Evolutionary conservation across 768 basidiomycete species (phyloP), one percentile per base, ranked within the genome.

Genomic region (Chalciporus sphaerocephalus): DNA sequence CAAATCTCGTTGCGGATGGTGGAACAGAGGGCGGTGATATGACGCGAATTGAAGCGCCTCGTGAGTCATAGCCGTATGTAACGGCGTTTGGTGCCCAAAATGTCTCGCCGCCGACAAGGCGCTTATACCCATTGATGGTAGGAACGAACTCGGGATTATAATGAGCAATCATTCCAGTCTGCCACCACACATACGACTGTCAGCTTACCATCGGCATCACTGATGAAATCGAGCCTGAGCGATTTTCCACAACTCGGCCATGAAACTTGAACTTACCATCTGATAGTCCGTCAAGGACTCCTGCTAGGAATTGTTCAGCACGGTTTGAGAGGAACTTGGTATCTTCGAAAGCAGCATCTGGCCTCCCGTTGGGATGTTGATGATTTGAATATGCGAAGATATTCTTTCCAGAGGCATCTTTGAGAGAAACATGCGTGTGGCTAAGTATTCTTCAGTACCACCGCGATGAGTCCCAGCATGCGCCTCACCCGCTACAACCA

Each of bases 81-180:
- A 91, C 78, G 3, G 91, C 82, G 56, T 92, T 94, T 0, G 92
- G 92, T 5, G 92, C 92, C 90, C 91, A 96, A 73, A 87, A 93
- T 4, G 86, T 85, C 62, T 93, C 92, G 11, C 93, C 93, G 16
- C 89, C 93, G 16, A 91, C 85, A 7, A 99, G 80, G 13, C 96
- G 90, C 62, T 98, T 99, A 73, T 99, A 99, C 7, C 95, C 93
- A 58, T 95, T 95, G 68, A 96, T 85, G 1, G 89, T 95, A 1
- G 91, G 92, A 13, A 90, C 87, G 20, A 90, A 64, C 87, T 90
- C 40, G 22, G 15, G 4, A 39, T 34, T 15, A 9, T 4, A 15
- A n/a, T 48, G 23, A 47, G 25, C 25, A 16, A 18, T n/a, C n/a
- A n/a, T n/a, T 10, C 15, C n/a, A n/a, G 30, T 17, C 37, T 30